Conservation (phyloP, 306 rosid species). For the Elaeagnus macrophylla region DNA sequence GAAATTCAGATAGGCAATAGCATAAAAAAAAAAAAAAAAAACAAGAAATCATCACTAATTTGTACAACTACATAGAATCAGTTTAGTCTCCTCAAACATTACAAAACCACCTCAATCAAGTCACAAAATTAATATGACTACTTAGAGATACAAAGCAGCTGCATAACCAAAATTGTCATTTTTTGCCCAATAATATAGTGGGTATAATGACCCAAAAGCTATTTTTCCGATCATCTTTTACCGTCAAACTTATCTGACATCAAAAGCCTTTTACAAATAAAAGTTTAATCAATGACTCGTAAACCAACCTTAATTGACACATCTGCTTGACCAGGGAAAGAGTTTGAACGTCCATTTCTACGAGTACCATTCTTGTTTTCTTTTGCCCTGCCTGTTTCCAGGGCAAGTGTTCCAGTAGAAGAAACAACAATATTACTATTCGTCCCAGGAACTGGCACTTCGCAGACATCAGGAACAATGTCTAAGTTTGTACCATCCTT, state of each 20-base stretch:
- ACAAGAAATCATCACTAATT: no score
- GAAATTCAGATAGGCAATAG: no score
- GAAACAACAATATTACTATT: conserved; percentile 28
- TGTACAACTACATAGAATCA: no score
- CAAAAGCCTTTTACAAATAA: conserved; percentile 11
- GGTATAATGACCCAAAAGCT: no score
- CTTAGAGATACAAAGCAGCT: background rate
- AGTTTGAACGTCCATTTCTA: conserved; percentile 27
- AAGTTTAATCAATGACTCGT: background rate
- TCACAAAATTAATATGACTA: no score
- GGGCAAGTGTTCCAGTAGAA: conserved; percentile 31
- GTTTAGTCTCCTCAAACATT: no score
- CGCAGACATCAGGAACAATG: conserved; percentile 3
- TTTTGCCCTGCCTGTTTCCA: conserved; percentile 32
- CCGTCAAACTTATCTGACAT: background rate
- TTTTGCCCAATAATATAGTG: background rate
- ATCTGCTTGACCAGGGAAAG: conserved; percentile 34
- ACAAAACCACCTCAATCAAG: no score
- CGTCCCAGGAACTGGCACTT: conserved; percentile 27
- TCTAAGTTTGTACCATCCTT: conserved; percentile 38
- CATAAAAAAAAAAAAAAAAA: no score
- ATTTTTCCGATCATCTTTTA: no score
- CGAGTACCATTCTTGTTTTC: conserved; percentile 27
- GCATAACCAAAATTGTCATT: background rate
- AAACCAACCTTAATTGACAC: conserved; percentile 56